Evolutionary conservation across 2,329 filamentous ascomycete species (phyloP).

Genomic region (Ambrosiella xylebori): DNA sequence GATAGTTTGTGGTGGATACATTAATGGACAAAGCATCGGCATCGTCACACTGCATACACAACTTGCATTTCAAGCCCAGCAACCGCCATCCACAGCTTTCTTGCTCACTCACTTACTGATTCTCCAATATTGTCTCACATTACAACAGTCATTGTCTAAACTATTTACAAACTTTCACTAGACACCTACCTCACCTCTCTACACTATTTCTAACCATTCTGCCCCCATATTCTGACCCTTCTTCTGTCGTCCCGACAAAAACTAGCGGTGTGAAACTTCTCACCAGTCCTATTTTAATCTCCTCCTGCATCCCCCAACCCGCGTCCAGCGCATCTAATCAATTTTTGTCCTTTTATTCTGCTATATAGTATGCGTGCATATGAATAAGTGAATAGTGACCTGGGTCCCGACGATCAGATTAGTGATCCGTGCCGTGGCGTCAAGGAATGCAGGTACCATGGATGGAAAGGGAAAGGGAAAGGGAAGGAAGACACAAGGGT

Average conservation of each 20-base stretch:
- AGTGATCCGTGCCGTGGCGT: too few relatives aligned
- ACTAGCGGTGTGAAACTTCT: background rate
- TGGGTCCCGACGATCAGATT: too few relatives aligned
- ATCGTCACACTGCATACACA: background rate
- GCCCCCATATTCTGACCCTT: background rate
- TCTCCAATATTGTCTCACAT: too few relatives aligned
- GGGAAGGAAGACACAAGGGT: too few relatives aligned
- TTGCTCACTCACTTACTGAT: too few relatives aligned
- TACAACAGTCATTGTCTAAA: too few relatives aligned
- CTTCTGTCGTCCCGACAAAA: background rate
- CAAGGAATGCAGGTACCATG: too few relatives aligned
- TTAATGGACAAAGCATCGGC: background rate
- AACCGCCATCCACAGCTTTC: background rate
- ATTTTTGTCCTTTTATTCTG: background rate
- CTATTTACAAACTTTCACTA: too few relatives aligned
- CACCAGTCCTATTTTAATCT: background rate
- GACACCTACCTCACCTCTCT: background rate
- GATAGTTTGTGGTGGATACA: background rate
- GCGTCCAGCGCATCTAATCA: background rate
- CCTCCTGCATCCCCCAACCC: background rate
- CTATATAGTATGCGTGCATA: too few relatives aligned
- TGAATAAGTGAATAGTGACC: too few relatives aligned
- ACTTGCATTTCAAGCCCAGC: background rate
- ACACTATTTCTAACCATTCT: background rate
- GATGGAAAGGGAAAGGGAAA: too few relatives aligned